Base-by-base conservation (phyloP, 495 filamentous ascomycete species). In the Astrothelium macrocarpum region DNA sequence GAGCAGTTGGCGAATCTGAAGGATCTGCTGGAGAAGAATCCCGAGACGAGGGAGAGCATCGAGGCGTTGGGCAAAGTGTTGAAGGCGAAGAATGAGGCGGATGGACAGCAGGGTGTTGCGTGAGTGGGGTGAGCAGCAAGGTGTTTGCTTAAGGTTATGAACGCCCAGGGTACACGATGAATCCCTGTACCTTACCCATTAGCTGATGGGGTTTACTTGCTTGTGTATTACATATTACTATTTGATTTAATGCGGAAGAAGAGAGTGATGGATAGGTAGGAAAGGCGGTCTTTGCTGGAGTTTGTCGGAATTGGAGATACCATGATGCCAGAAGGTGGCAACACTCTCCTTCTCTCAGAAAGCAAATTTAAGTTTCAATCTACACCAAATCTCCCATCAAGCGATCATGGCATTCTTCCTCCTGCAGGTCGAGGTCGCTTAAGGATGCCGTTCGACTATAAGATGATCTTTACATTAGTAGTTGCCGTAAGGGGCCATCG, bases 1-100 rank as follows among this genome's bases (percentile, higher is more conserved):
- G 59, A 65, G 16, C 65, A 71, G 60, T 46, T 76, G 68, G 14
- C 32, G 49, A 70, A 73, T 61, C 61, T 76, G 63, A 58, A 64
- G 34, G 60, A 65, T 25, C 71, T 76, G 39, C 20, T 76, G 42
- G 69, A 71, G 46, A 62, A 66, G 60, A 66, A 67, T 43, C 69
- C 70, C 0, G 60, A 42, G 25, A 65, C 72, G 53, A 34, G 70
- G 58, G 66, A 58, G 32, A 66, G 74, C 63, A 65, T 75, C 31
- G 49, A 25, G 11, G 64, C 67, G 14, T 67, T 76, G 49, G 42
- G 34, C 12, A 32, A 14, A 60, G 59, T 61, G 29, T 31, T 72
- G 43, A 58, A 43, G 61, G 32, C 28, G 23, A 34, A 45, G 60
- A 65, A 45, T 60, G 63, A 28, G n/a, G 63, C 23, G 2, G 53